These are phyloP conservation scores for Colletotrichum phormii DNA, from an alignment of 2,329 filamentous ascomycete species.

Conservation along the genomic window DNA sequence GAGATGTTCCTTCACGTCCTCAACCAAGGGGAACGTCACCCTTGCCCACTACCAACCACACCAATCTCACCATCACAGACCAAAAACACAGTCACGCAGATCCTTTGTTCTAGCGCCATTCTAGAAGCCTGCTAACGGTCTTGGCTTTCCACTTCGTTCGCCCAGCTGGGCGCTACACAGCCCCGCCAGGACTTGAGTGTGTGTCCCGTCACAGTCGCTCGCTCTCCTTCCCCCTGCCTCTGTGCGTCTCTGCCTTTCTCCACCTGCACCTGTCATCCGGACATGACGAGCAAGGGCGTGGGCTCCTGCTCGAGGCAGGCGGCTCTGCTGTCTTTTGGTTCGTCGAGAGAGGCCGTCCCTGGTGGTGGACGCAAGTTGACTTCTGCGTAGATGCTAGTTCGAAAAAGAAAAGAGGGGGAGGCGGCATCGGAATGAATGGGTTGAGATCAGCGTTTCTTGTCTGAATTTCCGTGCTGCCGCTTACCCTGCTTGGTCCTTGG, in stretches of 20 bases:
- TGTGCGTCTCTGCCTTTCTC: neutral
- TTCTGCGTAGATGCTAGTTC: neutral
- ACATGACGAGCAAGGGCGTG: constrained; percentile 8
- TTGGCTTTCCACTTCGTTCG: neutral
- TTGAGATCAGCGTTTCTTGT: neutral
- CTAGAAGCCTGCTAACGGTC: constrained; percentile 25
- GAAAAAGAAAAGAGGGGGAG: neutral
- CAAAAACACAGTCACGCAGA: neutral
- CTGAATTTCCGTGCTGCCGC: constrained; percentile 11
- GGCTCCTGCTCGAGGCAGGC: neutral
- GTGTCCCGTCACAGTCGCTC: neutral
- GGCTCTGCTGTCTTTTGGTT: constrained; percentile 6
- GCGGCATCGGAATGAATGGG: neutral
- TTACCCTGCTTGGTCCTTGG: constrained; percentile 16
- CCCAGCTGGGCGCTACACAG: constrained; percentile 3
- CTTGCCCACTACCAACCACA: neutral
- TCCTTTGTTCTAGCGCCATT: constrained; percentile 37
- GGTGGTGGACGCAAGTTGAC: neutral
- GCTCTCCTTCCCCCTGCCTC: neutral
- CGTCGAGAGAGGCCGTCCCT: neutral
- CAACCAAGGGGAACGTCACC: neutral
- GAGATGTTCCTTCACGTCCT: neutral
- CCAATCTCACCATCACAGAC: neutral
- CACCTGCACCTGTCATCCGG: constrained; percentile 19
- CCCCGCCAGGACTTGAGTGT: neutral